Base-by-base conservation (phyloP, 306 rosid genomes). In the Medicago ruthenica region DNA sequence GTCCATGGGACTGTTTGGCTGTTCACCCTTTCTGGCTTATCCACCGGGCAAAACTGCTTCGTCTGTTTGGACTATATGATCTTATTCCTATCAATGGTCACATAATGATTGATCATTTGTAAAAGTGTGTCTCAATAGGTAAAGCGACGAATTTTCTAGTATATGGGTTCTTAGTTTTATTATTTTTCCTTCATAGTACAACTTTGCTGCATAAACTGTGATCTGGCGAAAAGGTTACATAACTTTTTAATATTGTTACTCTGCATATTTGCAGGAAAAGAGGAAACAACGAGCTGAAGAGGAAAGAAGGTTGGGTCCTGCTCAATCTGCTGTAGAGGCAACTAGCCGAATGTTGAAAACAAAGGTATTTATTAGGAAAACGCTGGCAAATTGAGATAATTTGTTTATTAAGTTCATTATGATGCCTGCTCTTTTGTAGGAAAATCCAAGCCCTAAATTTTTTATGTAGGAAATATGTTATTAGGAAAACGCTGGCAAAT, bases 301-400 rank as follows among this genome's bases (percentile, higher is more conserved):
- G 77, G 86, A 86, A 44, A 83, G 82, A 72, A 79, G 48, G 57
- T 48, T 74, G 8, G 78, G 88, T 80, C 89, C 94, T 76, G 91
- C 91, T 61, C 90, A 89, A 83, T 87, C 92, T 15, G 88, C 92
- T 75, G 91, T 80, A 8, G 97, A 87, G 88, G 91, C 92, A 51
- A 79, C 89, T 31, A 82, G 83, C 12, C 89, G 86, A 82, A 86
- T 86, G 89, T 76, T 89, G 67, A 80, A 77, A 68, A 87, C 85
- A 50, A 90, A 92, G 93, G 96, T 88, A 72, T 76, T 69, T 63
- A 44, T 39, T 9, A 4, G 69, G 9, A 53, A 6, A 37, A 20
- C 2, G 31, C 21, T 3, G 51, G 44, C 57, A 48, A 50, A 66
- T 22, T 57, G 16, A 69, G 50, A 3, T 55, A 17, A 50, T 50